These are phyloP conservation scores for Scheffersomyces ergatensis DNA, from an alignment of 805 yeast species.

Conservation along the genomic window DNA sequence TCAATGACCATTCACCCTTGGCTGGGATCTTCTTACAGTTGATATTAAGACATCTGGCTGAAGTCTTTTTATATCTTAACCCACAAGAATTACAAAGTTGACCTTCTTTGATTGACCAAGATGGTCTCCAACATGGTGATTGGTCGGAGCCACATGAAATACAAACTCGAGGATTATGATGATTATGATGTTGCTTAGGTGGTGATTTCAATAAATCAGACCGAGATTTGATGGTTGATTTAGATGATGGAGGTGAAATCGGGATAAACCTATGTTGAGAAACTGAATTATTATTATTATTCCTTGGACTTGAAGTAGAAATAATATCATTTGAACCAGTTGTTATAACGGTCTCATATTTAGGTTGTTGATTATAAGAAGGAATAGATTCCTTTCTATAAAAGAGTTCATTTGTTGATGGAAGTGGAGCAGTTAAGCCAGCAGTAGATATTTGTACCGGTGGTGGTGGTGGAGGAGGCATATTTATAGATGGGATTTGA, in stretches of 20 bases:
- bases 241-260: slow-evolving; percentile 40
- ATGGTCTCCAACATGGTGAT: slow-evolving; percentile 98
- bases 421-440: too few relatives aligned
- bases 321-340: not conserved
- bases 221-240: slow-evolving; percentile 26
- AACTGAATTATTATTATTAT: too few relatives aligned
- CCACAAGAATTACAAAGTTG: slow-evolving; percentile 98
- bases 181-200: slow-evolving; percentile 19
- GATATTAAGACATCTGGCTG: slow-evolving; percentile 79
- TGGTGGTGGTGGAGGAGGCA: slow-evolving; percentile 7
- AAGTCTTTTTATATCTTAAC: slow-evolving; percentile 87
- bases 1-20: slow-evolving; percentile 89
- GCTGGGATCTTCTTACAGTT: slow-evolving; percentile 89
- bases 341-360: not conserved
- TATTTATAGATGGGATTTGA: not conserved
- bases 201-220: slow-evolving; percentile 33
- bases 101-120: slow-evolving; percentile 90
- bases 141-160: slow-evolving; percentile 88
- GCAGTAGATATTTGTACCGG: not conserved
- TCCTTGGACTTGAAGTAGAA: not conserved
- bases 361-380: not conserved
- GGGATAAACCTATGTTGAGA: slow-evolving; percentile 31
- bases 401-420: not conserved
- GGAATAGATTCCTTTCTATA: not conserved
- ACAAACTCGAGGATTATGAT: slow-evolving; percentile 55